Evolutionary conservation across 73 alveolate genomes (phyloP).

Genomic region (Blepharisma stoltei): DNA sequence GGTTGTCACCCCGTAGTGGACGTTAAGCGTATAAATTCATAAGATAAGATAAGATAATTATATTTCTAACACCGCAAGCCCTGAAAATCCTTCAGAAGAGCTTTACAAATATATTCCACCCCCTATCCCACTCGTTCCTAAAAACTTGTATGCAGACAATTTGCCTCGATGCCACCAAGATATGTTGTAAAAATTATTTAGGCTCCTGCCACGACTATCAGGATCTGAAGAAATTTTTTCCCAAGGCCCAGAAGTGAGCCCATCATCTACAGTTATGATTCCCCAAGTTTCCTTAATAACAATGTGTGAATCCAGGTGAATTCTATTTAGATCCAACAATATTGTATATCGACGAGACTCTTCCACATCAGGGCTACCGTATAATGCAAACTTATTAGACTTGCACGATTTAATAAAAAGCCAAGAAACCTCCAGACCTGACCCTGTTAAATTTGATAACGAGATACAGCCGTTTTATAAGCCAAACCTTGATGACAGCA

Average conservation of each 20-base stretch:
- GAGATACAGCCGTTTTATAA: slow-evolving; percentile 60
- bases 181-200: too few relatives aligned
- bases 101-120: slow-evolving; percentile 28
- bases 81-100: background rate
- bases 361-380: background rate
- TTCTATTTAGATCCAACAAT: background rate
- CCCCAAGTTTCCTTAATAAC: slow-evolving; percentile 2
- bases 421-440: too few relatives aligned
- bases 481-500: slow-evolving; percentile 65
- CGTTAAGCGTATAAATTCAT: too few relatives aligned
- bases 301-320: slow-evolving; percentile 15
- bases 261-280: background rate
- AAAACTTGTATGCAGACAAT: background rate
- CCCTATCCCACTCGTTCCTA: slow-evolving; percentile 21
- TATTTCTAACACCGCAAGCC: too few relatives aligned
- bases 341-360: slow-evolving; percentile 23
- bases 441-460: background rate
- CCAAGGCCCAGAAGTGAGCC: too few relatives aligned
- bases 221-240: too few relatives aligned
- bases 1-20: too few relatives aligned
- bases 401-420: slow-evolving; percentile 6
- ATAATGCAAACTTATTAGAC: slow-evolving; percentile 26
- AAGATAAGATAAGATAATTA: too few relatives aligned
- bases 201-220: too few relatives aligned
- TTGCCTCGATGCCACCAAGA: too few relatives aligned